A percentile compares a stretch with the other conserved stretches of the same genome.
Evolutionary conservation across 2,329 filamentous ascomycete species (phyloP).

Genomic region (Fusarium sp.): DNA sequence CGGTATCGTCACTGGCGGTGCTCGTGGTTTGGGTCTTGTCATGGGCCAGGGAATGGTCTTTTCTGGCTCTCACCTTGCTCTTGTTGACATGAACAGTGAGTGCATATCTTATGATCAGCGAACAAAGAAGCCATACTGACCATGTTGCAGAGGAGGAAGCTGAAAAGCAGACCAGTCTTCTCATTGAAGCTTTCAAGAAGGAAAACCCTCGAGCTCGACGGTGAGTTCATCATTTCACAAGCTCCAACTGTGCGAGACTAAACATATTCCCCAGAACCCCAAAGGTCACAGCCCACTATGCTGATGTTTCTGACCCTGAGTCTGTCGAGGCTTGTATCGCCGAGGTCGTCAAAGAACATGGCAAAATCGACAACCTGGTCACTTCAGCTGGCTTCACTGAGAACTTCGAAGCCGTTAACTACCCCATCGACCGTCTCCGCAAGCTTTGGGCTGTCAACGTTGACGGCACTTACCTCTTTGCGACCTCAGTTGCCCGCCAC

Average conservation of each 20-base stretch:
- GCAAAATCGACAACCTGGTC: conserved; percentile 89
- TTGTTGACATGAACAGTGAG: conserved; percentile 93
- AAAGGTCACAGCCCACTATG: conserved; percentile 88
- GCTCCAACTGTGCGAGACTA: neutral
- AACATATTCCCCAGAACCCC: conserved; percentile 64
- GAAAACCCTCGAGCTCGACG: conserved; percentile 81
- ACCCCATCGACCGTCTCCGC: conserved; percentile 89
- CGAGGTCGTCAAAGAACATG: conserved; percentile 68
- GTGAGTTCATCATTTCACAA: conserved; percentile 52
- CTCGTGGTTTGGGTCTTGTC: conserved; percentile 86
- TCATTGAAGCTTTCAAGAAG: conserved; percentile 79
- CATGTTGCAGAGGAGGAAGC: conserved; percentile 79
- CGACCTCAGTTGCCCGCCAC: conserved; percentile 85
- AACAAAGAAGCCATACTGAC: conserved; percentile 20
- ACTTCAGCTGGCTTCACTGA: conserved; percentile 97
- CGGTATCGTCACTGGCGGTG: conserved; percentile 88
- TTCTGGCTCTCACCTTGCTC: conserved; percentile 87
- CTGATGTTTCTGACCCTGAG: conserved; percentile 82
- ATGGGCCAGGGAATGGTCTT: conserved; percentile 93
- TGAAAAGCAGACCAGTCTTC: conserved; percentile 75
- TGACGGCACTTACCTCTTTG: conserved; percentile 89
- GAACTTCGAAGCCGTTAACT: conserved; percentile 91
- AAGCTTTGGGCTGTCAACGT: conserved; percentile 97
- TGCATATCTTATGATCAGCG: conserved; percentile 27
- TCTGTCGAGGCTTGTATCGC: conserved; percentile 80